Evolutionary conservation across 2,329 filamentous ascomycete genomes (phyloP).

Genomic region (Trichoderma breve): DNA sequence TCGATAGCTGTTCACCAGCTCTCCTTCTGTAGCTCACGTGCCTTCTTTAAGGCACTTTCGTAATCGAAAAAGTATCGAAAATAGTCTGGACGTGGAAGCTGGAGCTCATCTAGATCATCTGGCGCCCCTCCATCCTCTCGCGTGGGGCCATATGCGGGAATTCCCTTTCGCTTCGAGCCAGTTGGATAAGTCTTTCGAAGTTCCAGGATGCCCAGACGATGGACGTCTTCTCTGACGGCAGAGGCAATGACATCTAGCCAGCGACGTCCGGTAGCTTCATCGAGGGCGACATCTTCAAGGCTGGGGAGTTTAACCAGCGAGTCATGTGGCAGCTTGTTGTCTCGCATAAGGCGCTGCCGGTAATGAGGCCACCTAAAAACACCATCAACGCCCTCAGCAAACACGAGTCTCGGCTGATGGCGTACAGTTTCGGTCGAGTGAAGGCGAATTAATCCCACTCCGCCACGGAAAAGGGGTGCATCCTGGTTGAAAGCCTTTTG

Average conservation of each 20-base stretch:
- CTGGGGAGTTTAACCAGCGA: slow-evolving; percentile 32
- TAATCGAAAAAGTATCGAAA: not conserved
- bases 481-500: slow-evolving; percentile 30
- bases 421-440: slow-evolving; percentile 22
- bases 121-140: slow-evolving; percentile 22
- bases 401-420: slow-evolving; percentile 1
- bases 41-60: not conserved
- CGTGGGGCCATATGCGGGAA: not conserved
- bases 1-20: not conserved
- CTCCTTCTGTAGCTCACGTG: not conserved
- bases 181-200: not conserved
- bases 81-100: slow-evolving; percentile 3
- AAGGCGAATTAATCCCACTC: slow-evolving; percentile 26
- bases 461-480: slow-evolving; percentile 29
- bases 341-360: slow-evolving; percentile 24
- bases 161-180: not conserved
- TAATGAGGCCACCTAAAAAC: slow-evolving; percentile 11
- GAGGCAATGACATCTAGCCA: not conserved
- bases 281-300: slow-evolving; percentile 24
- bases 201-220: not conserved
- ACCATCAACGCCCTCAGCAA: slow-evolving; percentile 18
- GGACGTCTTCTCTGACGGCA: not conserved
- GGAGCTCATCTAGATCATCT: slow-evolving; percentile 26
- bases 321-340: slow-evolving; percentile 31
- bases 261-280: not conserved